Base-by-base conservation (phyloP, 1,284 basidiomycete species). In the Ustilago tritici region DNA sequence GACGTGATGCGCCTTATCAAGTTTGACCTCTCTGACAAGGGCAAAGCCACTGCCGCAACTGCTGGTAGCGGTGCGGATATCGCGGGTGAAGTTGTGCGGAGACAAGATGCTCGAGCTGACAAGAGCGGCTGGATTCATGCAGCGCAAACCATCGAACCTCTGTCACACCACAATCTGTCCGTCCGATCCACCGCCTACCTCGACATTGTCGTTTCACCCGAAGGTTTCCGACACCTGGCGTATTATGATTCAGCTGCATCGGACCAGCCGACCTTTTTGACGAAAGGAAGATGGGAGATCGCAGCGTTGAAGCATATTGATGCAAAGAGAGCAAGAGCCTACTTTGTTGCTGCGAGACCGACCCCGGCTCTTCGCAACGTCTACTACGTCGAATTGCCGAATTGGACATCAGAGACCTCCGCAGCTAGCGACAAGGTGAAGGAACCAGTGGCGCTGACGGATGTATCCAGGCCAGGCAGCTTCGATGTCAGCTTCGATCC, bases 101-200 rank as follows among this genome's bases (percentile, higher is more conserved):
- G 87, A 83, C 58, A 90, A 93, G 14, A 93, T 93, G 14, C 89
- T 93, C 65, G 92, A 88, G 74, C 88, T 93, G 19, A 78, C 31
- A 56, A 94, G 95, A 90, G 91, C 49, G 96, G 96, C 0, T 98
- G 96, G 95, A 94, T 98, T 78, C 93, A 97, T 58, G 68, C 69
- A 0, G 71, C 59, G 5, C 73, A 81, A 54, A 75, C 70, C 1
- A 68, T 78, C 61, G 71, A 74, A 40, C 69, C 78, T 28, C 66
- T 77, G 2, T 69, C 74, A 12, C 70, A 77, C 40, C 73, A 77
- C 65, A 60, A 76, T 17, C 35, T 76, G 38, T 70, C 70, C 4
- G 57, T 75, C 5, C 49, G 56, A 1, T 64, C 67, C 2, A 80
- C 78, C 0, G 78, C 71, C 1, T 84, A 84, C 52, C 70, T 84